Conservation (phyloP, 495 filamentous ascomycete species). For the Aspergillus wentii region DNA sequence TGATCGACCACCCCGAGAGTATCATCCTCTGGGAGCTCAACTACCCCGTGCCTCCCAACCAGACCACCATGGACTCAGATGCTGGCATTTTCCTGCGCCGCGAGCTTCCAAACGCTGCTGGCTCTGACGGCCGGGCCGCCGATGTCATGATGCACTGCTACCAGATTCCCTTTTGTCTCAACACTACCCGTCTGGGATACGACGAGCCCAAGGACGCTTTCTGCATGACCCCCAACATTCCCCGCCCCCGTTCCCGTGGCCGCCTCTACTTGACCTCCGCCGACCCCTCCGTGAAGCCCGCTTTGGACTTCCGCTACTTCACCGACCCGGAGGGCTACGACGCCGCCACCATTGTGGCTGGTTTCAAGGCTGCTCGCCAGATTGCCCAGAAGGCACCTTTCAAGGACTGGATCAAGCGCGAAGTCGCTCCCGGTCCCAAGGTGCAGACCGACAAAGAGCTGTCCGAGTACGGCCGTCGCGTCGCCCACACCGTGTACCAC, state of each 20-base stretch:
- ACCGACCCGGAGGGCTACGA: constrained; percentile 82
- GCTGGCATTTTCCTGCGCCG: constrained; percentile 80
- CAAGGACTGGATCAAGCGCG: constrained; percentile 72
- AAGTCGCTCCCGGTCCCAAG: constrained; percentile 70
- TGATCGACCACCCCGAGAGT: constrained; percentile 71
- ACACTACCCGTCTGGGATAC: constrained; percentile 69
- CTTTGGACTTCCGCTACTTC: constrained; percentile 85
- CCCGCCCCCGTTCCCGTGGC: constrained; percentile 70
- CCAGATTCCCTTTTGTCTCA: constrained; percentile 77
- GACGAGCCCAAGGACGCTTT: constrained; percentile 70
- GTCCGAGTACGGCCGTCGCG: constrained; percentile 66
- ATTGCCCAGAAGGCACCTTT: constrained; percentile 69
- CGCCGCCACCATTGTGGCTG: constrained; percentile 74
- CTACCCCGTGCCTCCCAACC: constrained; percentile 63
- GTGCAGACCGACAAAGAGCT: constrained; percentile 67
- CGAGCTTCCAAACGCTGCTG: constrained; percentile 57
- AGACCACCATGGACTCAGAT: constrained; percentile 83
- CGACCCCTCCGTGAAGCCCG: constrained; percentile 69
- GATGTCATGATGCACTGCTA: constrained; percentile 93
- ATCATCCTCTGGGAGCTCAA: constrained; percentile 86
- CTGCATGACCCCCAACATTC: constrained; percentile 91
- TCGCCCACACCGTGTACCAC: constrained; percentile 82
- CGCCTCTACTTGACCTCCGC: constrained; percentile 65
- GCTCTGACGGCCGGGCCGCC: constrained; percentile 60
- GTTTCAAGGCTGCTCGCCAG: constrained; percentile 64